Evolutionary conservation across 345 rosid species (phyloP).

Genomic region (Isatis tinctoria): DNA sequence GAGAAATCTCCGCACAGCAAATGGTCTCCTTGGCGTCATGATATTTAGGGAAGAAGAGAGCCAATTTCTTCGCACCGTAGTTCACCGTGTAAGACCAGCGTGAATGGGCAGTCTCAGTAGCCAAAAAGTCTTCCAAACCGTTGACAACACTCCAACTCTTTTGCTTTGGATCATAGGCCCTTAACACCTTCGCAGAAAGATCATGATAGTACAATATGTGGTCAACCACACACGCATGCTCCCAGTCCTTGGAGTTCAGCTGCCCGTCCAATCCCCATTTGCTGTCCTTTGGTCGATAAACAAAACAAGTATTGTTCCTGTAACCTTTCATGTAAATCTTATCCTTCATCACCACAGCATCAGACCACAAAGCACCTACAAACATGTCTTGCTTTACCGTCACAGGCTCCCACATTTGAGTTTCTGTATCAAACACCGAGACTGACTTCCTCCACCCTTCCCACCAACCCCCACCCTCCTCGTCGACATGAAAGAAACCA

Average conservation of each 20-base stretch:
- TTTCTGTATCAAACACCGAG: neutral
- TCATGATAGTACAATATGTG: neutral
- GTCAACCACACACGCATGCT: neutral
- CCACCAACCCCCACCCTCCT: neutral
- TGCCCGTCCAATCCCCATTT: neutral
- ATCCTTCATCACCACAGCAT: neutral
- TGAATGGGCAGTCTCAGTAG: neutral
- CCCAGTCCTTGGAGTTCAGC: neutral
- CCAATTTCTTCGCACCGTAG: neutral
- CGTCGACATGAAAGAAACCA: neutral
- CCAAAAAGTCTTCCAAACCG: neutral
- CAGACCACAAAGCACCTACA: neutral
- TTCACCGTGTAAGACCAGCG: neutral
- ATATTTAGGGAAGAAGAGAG: neutral
- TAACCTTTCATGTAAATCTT: neutral
- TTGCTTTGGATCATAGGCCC: neutral
- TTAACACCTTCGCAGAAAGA: neutral
- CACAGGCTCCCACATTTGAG: neutral
- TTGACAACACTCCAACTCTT: neutral
- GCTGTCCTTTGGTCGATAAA: neutral
- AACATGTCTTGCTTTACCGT: neutral
- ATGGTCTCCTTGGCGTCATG: neutral
- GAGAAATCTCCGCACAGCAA: neutral
- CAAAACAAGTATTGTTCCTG: neutral
- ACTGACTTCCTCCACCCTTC: neutral